phyloP scores from a whole-genome alignment of 805 yeast species.

The Spencermartinsiella europaea region DNA sequence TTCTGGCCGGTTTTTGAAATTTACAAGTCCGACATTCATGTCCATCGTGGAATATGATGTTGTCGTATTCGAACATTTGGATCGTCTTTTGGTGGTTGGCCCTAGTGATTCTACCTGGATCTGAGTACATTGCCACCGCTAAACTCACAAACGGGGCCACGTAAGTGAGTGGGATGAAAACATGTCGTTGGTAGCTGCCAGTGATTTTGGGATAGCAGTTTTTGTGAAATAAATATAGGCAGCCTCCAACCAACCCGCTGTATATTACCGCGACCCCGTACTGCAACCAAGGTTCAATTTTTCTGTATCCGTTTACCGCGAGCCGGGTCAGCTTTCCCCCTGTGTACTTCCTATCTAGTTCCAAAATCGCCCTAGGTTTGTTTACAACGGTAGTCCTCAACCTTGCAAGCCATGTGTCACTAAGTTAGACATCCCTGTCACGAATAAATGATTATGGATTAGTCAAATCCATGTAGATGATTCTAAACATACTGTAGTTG shows the following conservation, averaged over 20 bases:
- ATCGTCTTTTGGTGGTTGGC: conserved; percentile 25
- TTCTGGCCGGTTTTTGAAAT: conserved; percentile 49
- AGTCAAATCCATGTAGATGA: no score
- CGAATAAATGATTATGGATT: not conserved
- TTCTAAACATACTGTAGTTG: conserved; percentile 19
- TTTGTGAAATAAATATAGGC: conserved; percentile 15
- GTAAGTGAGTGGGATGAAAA: conserved; percentile 18
- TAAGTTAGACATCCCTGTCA: conserved; percentile 9
- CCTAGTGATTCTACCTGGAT: conserved; percentile 35
- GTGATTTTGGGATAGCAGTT: conserved; percentile 11
- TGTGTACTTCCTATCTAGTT: conserved; percentile 13
- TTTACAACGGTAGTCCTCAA: conserved; percentile 20
- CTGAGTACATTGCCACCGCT: conserved; percentile 29
- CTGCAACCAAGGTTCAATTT: conserved; percentile 4
- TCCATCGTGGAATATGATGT: conserved; percentile 47
- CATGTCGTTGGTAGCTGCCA: conserved; percentile 1
- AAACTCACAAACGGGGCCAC: conserved; percentile 24
- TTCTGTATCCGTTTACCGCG: not conserved
- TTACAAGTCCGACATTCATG: conserved; percentile 46
- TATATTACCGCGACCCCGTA: conserved; percentile 24
- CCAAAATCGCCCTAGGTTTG: conserved; percentile 15
- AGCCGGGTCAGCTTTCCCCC: conserved; percentile 16
- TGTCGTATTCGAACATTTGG: conserved; percentile 39
- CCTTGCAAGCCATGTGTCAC: conserved; percentile 20
- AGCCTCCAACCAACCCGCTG: conserved; percentile 13